These are phyloP conservation scores for Xylaria scruposa DNA, from an alignment of 495 filamentous ascomycete species.

Conservation along the genomic window DNA sequence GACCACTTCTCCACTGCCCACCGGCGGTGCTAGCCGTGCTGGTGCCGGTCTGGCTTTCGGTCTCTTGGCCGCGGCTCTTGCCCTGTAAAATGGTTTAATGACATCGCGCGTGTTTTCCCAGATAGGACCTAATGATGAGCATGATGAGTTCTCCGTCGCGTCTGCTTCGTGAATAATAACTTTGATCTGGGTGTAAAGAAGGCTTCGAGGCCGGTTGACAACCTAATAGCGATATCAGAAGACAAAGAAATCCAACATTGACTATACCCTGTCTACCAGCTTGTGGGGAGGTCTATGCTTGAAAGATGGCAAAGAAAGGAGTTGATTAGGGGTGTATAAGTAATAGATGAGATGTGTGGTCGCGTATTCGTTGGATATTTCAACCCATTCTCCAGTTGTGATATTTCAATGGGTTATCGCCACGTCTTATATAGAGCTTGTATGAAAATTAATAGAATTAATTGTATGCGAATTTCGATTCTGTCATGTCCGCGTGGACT, in stretches of 20 bases:
- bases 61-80: conserved; percentile 49
- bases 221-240: conserved; percentile 12
- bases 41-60: conserved; percentile 48
- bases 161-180: conserved; percentile 5
- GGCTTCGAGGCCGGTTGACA: not conserved
- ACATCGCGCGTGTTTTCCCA: not conserved
- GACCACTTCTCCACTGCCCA: conserved; percentile 19
- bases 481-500: too few species aligned
- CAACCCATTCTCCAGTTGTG: not conserved
- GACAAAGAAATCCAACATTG: not conserved
- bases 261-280: conserved; percentile 1
- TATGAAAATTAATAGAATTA: not conserved
- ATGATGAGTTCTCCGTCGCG: not conserved
- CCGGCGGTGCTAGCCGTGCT: conserved; percentile 41
- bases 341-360: not conserved
- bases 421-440: conserved; percentile 18
- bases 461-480: not conserved
- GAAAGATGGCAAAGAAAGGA: conserved; percentile 3
- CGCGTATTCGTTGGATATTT: conserved; percentile 4
- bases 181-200: conserved; percentile 11
- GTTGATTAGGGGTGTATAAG: conserved; percentile 9
- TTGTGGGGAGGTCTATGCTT: conserved; percentile 22
- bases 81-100: conserved; percentile 45
- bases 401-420: conserved; percentile 14
- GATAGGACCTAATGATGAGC: conserved; percentile 6